A percentile compares a stretch with the other conserved stretches of the same genome.
Conservation (phyloP, 2,329 filamentous ascomycete genomes). For the Fusarium avenaceum region DNA sequence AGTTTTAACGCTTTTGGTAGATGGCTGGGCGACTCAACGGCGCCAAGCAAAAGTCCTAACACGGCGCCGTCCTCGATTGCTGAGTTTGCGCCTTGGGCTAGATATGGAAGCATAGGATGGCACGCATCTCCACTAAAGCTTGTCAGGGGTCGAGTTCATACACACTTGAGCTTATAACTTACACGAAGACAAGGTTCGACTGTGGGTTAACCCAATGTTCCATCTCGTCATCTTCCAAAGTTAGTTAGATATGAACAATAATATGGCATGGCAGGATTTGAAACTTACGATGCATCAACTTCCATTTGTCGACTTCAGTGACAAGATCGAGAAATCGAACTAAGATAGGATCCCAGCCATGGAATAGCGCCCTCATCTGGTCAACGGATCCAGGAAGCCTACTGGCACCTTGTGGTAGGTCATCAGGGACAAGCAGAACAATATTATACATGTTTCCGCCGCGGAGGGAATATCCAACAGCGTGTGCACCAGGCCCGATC, state of each 20-base stretch:
- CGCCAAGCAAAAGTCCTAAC: conserved; percentile 69
- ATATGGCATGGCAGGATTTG: neutral
- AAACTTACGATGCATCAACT: conserved; percentile 18
- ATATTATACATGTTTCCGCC: conserved; percentile 73
- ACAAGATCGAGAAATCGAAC: conserved; percentile 18
- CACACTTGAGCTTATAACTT: conserved; percentile 34
- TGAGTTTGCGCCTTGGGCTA: conserved; percentile 76
- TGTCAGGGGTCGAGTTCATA: neutral
- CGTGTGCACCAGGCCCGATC: conserved; percentile 73
- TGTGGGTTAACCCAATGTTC: conserved; percentile 67
- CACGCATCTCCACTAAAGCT: conserved; percentile 67
- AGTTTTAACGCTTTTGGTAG: conserved; percentile 59
- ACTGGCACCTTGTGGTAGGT: conserved; percentile 66
- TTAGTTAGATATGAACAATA: neutral
- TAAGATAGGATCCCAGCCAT: conserved; percentile 21
- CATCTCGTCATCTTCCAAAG: conserved; percentile 60
- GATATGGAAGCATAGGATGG: conserved; percentile 73
- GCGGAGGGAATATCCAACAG: conserved; percentile 72
- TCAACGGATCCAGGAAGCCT: conserved; percentile 17
- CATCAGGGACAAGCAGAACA: conserved; percentile 74
- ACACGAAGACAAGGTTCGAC: conserved; percentile 65
- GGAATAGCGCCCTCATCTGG: conserved; percentile 15
- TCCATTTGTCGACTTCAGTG: conserved; percentile 16
- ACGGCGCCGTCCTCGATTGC: conserved; percentile 77
- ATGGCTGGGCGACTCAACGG: conserved; percentile 61